These are phyloP conservation scores for Orbilia javanica DNA, from an alignment of 2,329 filamentous ascomycete genomes.

Conservation along the genomic window DNA sequence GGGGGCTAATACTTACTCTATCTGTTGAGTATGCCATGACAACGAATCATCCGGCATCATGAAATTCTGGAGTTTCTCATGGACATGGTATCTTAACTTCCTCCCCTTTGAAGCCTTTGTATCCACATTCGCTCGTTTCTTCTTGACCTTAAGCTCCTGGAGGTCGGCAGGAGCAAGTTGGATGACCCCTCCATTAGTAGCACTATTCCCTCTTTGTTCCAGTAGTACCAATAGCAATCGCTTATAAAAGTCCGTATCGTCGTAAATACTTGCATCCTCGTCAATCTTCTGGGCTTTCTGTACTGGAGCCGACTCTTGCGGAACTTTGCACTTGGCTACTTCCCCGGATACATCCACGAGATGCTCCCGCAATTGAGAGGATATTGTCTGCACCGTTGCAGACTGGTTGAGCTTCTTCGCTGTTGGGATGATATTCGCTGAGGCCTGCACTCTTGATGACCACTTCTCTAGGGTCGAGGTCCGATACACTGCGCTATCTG, in stretches of 20 bases:
- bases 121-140: constrained; percentile 85
- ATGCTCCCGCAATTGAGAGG: constrained; percentile 77
- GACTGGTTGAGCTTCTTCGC: constrained; percentile 73
- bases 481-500: constrained; percentile 74
- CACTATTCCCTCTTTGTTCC: constrained; percentile 81
- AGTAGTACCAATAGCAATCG: constrained; percentile 91
- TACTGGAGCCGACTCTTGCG: constrained; percentile 54
- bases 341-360: constrained; percentile 77
- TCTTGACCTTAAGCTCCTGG: constrained; percentile 69
- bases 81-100: constrained; percentile 92
- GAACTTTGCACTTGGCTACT: constrained; percentile 71
- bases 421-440: constrained; percentile 69
- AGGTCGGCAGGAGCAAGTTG: constrained; percentile 72
- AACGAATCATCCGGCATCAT: constrained; percentile 91
- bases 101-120: constrained; percentile 94
- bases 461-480: constrained; percentile 86
- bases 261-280: constrained; percentile 77
- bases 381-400: constrained; percentile 73
- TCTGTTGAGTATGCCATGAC: constrained; percentile 82
- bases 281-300: constrained; percentile 68
- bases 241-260: constrained; percentile 96
- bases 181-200: constrained; percentile 68
- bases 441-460: constrained; percentile 82
- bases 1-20: constrained; percentile 69
- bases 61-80: constrained; percentile 97